Evolutionary conservation across 306 rosid genomes (phyloP).

Genomic region (Vachellia pachyceras): DNA sequence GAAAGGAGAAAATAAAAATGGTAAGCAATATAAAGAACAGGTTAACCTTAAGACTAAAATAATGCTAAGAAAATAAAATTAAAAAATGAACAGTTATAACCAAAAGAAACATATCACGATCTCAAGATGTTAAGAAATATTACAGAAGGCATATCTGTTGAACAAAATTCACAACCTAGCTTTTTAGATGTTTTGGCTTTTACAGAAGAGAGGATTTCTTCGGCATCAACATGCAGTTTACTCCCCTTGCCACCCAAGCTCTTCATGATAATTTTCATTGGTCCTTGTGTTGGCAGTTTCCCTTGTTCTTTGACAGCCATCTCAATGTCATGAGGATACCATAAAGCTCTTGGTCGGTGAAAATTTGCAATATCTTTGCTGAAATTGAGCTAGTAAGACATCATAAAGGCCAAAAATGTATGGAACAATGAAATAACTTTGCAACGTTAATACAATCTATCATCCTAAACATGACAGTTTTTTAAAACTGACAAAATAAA

Average conservation of each 20-base stretch:
- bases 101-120: constrained; percentile 15
- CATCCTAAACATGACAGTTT: constrained; percentile 4
- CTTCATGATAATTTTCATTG: constrained; percentile 86
- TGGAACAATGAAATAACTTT: background rate
- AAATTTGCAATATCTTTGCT: constrained; percentile 95
- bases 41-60: constrained; percentile 10
- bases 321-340: constrained; percentile 95
- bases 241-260: constrained; percentile 96
- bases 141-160: constrained; percentile 4
- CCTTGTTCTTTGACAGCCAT: constrained; percentile 83
- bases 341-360: constrained; percentile 94
- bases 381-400: constrained; percentile 51
- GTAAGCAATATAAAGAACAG: constrained; percentile 26
- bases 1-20: constrained; percentile 21
- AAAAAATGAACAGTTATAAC: constrained; percentile 6
- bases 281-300: constrained; percentile 74
- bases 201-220: constrained; percentile 80
- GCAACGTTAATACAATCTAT: constrained; percentile 6
- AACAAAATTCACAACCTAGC: constrained; percentile 73
- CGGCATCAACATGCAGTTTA: constrained; percentile 78
- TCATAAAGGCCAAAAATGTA: constrained; percentile 30
- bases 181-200: constrained; percentile 90
- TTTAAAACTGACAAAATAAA: constrained; percentile 10
- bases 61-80: constrained; percentile 4
- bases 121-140: constrained; percentile 21